A percentile compares a stretch with the other conserved stretches of the same genome.
Conservation (phyloP, 305 asterid species). For the Fraxinus sp. region DNA sequence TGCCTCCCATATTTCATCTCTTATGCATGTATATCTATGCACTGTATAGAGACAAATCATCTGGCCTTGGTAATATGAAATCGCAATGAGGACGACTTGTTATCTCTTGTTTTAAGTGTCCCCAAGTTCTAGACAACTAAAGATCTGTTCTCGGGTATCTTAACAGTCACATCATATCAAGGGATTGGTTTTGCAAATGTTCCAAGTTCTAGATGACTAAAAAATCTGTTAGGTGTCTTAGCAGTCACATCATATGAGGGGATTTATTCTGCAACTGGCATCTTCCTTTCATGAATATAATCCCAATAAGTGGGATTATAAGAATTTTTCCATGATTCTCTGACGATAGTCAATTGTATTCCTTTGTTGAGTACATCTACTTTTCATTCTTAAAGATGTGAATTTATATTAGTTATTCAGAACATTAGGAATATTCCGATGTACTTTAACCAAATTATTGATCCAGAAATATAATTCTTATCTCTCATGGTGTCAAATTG, state of each 20-base stretch:
- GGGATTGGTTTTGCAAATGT: background rate
- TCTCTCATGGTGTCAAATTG: background rate
- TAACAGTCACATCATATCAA: background rate
- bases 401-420: background rate
- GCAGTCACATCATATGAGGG: conserved; percentile 1
- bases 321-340: background rate
- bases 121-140: background rate
- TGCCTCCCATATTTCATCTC: background rate
- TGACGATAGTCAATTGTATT: background rate
- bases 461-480: background rate
- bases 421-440: background rate
- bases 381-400: background rate
- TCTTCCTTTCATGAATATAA: background rate
- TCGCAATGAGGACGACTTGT: background rate
- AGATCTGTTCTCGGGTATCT: background rate
- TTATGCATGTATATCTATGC: conserved; percentile 1
- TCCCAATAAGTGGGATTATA: background rate
- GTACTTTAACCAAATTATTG: background rate
- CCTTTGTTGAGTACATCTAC: background rate
- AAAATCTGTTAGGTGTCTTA: conserved; percentile 10
- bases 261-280: background rate
- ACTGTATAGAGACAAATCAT: conserved; percentile 3
- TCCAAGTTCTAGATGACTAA: conserved; percentile 8
- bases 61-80: background rate
- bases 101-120: background rate